Base-by-base conservation (phyloP, 305 asterid genomes). In the Solanum aculeatissimum region DNA sequence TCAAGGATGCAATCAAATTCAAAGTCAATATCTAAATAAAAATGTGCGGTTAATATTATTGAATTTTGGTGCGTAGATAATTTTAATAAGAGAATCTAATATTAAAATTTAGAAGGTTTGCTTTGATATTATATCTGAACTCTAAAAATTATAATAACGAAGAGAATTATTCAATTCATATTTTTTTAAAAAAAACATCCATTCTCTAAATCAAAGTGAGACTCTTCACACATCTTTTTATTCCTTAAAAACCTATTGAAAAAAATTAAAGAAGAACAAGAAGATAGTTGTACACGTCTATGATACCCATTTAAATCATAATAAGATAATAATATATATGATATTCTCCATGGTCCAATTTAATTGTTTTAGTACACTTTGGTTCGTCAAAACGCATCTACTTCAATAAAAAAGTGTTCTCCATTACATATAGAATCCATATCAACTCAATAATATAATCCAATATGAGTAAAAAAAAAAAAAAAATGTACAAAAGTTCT, bases 381-480 rank as follows among this genome's bases (percentile, higher is more conserved):
- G 21, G 72, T 65, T 29, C 42, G 13, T 23, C 68, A 65, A 19
- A 29, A n/a, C 74, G 79, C 14, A 70, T 42, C 53, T 70, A 38
- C 54, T 6, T 40, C 16, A 42, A 19, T 38, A 19, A 69, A 69
- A 63, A 38, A 40, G 27, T 40, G 27, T 40, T 38, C 27, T 11
- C 25, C 49, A 40, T 13, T 13, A 43, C 53, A 70, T 1, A 40
- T 3, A 70, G 29, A n/a, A 40, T 70, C 78, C 78, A 38, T 38
- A 69, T 70, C 54, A 70, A 70, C 79, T 70, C 53, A n/a, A n/a
- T 66, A 16, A 66, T 42, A 45, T 11, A 40, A 15, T 18, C 78
- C 38, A 69, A 69, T 38, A 19, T 66, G 11, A 70, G 54, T n/a
- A 19, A 21, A 6, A 6, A 35, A 4, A 69, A n/a, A n/a, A n/a